Evolutionary conservation across 2,329 filamentous ascomycete genomes (phyloP).

Genomic region (Coniochaeta prunicola): DNA sequence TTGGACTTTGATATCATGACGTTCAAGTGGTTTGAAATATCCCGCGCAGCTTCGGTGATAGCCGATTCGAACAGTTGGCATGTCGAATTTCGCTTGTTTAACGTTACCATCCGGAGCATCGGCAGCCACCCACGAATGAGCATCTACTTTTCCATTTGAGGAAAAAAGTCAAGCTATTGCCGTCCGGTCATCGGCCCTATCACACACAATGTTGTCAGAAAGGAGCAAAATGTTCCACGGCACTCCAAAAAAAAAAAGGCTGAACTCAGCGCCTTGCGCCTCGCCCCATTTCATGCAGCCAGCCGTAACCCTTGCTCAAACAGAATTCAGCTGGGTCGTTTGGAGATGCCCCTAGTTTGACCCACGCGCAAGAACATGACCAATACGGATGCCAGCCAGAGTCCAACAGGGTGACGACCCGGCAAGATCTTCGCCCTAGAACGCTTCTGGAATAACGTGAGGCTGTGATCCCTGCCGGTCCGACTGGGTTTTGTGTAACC

Average conservation of each 20-base stretch:
- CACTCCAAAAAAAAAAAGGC: not conserved
- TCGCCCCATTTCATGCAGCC: not conserved
- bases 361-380: not conserved
- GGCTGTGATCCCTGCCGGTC: not conserved
- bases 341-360: not conserved
- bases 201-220: not conserved
- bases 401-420: not conserved
- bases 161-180: not conserved
- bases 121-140: not conserved
- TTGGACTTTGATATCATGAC: not conserved
- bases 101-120: not conserved
- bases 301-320: not conserved
- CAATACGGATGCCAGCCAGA: not conserved
- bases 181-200: not conserved
- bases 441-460: not conserved
- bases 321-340: not conserved
- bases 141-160: not conserved
- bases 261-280: not conserved
- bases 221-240: not conserved
- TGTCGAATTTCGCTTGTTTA: not conserved
- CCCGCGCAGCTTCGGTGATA: not conserved
- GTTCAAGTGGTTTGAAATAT: not conserved
- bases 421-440: not conserved
- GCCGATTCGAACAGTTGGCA: not conserved
- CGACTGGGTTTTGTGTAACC: slow-evolving; percentile 1